Evolutionary conservation across 306 rosid genomes (phyloP), one percentile per base, ranked within the genome.

Genomic region (Neltuma alba): DNA sequence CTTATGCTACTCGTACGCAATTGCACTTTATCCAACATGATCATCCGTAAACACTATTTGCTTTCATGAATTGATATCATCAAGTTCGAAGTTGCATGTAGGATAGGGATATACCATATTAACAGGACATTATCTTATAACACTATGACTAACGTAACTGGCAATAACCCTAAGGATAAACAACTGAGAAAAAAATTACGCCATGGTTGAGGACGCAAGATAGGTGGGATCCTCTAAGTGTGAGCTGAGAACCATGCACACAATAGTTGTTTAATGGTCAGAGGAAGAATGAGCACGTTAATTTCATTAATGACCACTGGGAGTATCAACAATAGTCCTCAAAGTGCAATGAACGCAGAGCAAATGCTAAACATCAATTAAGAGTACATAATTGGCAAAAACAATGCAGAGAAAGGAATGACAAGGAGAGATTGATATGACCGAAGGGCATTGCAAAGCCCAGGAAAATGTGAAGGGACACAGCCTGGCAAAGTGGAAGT

Each of bases 351-450:
- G 70, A 64, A 64, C 1, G 27, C 45, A 18, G 70, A 34, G 45
- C 20, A 64, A 64, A 18, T 36, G 70, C 70, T 64, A 64, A 64
- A 64, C 69, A 57, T 23, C 33, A 57, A 31, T 62, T 34, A 16
- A 64, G 27, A 64, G 70, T 1, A 63, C 21, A 64, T 8, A 3
- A 10, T 34, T 64, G 70, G 28, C 23, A 5, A 64, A 33, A 64
- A 2, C 25, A n/a, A 64, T 20, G 1, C 2, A 14, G 45, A 16
- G 16, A 34, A 20, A 36, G 16, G 16, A 34, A 28, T 20, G n/a
- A 64, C 38, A 40, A 20, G 25, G 69, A 10, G 45, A 64, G 12
- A 64, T 20, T 33, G 7, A 20, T 33, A 33, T 31, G 21, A 20
- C 41, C 18, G 42, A 62, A 62, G 42, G 6, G 69, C 25, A 33